Base-by-base conservation (phyloP, 2,329 filamentous ascomycete genomes). In the Fusarium abutilonis region DNA sequence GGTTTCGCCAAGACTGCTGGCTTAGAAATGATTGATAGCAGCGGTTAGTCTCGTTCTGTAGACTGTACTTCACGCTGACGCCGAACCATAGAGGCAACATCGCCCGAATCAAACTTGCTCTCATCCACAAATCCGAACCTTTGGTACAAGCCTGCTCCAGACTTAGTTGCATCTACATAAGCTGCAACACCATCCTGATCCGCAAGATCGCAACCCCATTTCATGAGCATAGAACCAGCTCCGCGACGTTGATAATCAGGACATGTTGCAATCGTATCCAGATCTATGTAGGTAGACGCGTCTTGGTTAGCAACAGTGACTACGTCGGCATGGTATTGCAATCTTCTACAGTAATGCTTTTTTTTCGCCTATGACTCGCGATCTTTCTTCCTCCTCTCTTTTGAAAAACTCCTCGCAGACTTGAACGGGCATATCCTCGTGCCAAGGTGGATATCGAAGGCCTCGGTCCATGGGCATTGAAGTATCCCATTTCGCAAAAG, bases 221-320 rank as follows among this genome's bases (percentile, higher is more conserved):
- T 40, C 8, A 72, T 52, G 2, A 71, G 60, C 64, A 70, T 62
- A 3, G 64, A 69, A 1, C 68, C 68, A 4, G 58, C 60, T 11
- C 69, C 69, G n/a, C 59, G 60, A 3, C 69, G 56, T 34, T 70
- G 69, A 11, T 71, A 71, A 2, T 70, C 66, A 0, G 68, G 69
- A 26, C 70, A 69, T 0, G 69, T 72, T 3, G 46, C 69, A 3
- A 72, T 28, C 1, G 68, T 71, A 34, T 72, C 69, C 1, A 71
- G 60, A 46, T 71, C 69, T 69, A 28, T 4, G n/a, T 7, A 17
- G 6, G 9, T 11, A 23, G n/a, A 11, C 23, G 6, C 4, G 9
- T 29, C 28, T 29, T 10, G 4, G 13, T 40, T 26, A 50, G 28
- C 26, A 13, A 19, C 42, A 29, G 13, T 17, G 3, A 17, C 8